These are phyloP conservation scores for Colletotrichum plurivorum DNA, from an alignment of 2,329 filamentous ascomycete genomes.

Conservation along the genomic window DNA sequence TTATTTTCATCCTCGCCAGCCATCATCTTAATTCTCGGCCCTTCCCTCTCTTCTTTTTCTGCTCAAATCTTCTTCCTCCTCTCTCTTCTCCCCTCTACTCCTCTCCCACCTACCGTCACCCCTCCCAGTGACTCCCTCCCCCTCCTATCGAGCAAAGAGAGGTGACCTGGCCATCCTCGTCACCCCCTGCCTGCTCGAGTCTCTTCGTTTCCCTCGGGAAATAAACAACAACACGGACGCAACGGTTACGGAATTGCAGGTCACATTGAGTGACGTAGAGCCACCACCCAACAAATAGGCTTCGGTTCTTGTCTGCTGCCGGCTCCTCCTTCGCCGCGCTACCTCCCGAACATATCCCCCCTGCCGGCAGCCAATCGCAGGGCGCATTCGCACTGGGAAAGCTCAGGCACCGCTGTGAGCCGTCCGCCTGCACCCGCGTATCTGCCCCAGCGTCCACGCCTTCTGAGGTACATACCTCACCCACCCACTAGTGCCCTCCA, in stretches of 20 bases:
- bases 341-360: slow-evolving; percentile 18
- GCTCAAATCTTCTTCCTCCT: slow-evolving; percentile 22
- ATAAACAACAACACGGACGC: background rate
- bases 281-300: background rate
- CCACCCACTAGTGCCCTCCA: no score
- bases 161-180: no score
- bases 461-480: no score
- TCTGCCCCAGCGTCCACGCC: background rate
- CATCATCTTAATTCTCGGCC: slow-evolving; percentile 24
- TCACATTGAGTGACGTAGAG: slow-evolving; percentile 22
- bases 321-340: no score
- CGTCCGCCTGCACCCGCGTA: slow-evolving; percentile 1
- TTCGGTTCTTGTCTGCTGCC: background rate
- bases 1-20: slow-evolving; percentile 32
- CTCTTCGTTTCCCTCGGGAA: no score
- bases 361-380: slow-evolving; percentile 24
- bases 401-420: slow-evolving; percentile 18
- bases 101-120: slow-evolving; percentile 13
- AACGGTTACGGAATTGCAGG: background rate
- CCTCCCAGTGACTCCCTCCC: slow-evolving; percentile 11
- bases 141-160: background rate
- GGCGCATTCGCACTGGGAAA: slow-evolving; percentile 9
- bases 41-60: slow-evolving; percentile 29
- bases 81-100: slow-evolving; percentile 25
- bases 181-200: no score